A percentile compares a stretch with the other conserved stretches of the same genome.
phyloP scores from a whole-genome alignment of 2,329 filamentous ascomycete genomes.

The Botryotinia convoluta region DNA sequence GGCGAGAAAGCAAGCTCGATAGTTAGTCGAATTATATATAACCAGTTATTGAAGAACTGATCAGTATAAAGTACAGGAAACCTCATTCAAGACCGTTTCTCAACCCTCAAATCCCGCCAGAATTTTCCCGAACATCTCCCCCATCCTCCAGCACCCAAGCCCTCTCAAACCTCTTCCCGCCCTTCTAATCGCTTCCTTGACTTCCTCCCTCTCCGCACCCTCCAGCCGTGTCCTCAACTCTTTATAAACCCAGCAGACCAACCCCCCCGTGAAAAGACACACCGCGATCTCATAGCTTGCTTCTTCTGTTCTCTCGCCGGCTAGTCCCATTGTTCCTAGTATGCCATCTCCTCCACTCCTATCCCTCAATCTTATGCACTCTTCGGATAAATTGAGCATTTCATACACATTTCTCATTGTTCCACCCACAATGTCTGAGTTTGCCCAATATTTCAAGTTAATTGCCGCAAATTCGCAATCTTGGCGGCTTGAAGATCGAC shows the following conservation, averaged over 20 bases:
- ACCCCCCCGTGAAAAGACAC: slow-evolving; percentile 33
- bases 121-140: slow-evolving; percentile 34
- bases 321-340: slow-evolving; percentile 2
- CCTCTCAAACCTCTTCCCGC: slow-evolving; percentile 30
- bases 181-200: slow-evolving; percentile 27
- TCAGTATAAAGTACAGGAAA: neutral
- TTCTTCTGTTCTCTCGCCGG: neutral
- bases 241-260: slow-evolving; percentile 36
- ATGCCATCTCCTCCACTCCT: neutral
- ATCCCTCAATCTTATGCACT: neutral
- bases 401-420: slow-evolving; percentile 34
- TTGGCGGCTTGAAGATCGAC: slow-evolving; percentile 29
- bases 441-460: slow-evolving; percentile 36
- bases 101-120: slow-evolving; percentile 29
- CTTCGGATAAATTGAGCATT: slow-evolving; percentile 11
- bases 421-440: slow-evolving; percentile 27
- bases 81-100: neutral
- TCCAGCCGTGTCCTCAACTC: slow-evolving; percentile 25
- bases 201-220: slow-evolving; percentile 20
- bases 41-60: neutral
- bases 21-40: neutral
- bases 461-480: slow-evolving; percentile 34
- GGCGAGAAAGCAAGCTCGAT: neutral
- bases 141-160: slow-evolving; percentile 36
- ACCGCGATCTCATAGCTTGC: slow-evolving; percentile 31